phyloP scores from a whole-genome alignment of 2,329 filamentous ascomycete genomes.

The Botrytis deweyae region DNA sequence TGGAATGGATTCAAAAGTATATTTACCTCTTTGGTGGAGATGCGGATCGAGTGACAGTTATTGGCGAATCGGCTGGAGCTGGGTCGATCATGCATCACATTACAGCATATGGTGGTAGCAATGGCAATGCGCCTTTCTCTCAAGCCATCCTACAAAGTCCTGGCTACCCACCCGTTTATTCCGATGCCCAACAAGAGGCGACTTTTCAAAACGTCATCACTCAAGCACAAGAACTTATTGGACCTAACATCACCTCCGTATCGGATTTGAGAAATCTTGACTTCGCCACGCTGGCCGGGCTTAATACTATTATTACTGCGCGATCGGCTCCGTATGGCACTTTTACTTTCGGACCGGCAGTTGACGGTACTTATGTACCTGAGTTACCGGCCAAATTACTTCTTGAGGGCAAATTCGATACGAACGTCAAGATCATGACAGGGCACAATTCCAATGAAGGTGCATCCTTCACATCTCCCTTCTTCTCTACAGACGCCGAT shows the following conservation, averaged over 20 bases:
- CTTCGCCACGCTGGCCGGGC: constrained; percentile 22
- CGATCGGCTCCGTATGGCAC: constrained; percentile 40
- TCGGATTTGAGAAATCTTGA: constrained; percentile 14
- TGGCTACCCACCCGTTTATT: constrained; percentile 26
- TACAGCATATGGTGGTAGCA: constrained; percentile 49
- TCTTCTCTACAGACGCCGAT: constrained; percentile 27
- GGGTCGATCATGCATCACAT: constrained; percentile 57
- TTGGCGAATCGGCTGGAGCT: constrained; percentile 53
- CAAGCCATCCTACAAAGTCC: constrained; percentile 41
- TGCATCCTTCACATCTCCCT: constrained; percentile 34
- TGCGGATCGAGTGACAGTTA: constrained; percentile 48
- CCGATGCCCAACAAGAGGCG: constrained; percentile 18
- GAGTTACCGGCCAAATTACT: constrained; percentile 47
- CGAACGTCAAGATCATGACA: constrained; percentile 46
- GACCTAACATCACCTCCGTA: constrained; percentile 19
- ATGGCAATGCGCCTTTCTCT: constrained; percentile 44
- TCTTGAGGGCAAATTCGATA: constrained; percentile 46
- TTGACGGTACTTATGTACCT: constrained; percentile 51
- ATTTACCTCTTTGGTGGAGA: constrained; percentile 57
- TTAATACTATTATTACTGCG: constrained; percentile 28
- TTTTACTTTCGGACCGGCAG: constrained; percentile 46
- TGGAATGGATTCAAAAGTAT: constrained; percentile 57
- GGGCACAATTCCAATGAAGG: constrained; percentile 48
- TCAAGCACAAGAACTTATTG: constrained; percentile 24
- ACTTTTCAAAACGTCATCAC: constrained; percentile 24